These are phyloP conservation scores for Lagenidium sp. DNA, from an alignment of 352 stramenopile species.

Conservation along the genomic window DNA sequence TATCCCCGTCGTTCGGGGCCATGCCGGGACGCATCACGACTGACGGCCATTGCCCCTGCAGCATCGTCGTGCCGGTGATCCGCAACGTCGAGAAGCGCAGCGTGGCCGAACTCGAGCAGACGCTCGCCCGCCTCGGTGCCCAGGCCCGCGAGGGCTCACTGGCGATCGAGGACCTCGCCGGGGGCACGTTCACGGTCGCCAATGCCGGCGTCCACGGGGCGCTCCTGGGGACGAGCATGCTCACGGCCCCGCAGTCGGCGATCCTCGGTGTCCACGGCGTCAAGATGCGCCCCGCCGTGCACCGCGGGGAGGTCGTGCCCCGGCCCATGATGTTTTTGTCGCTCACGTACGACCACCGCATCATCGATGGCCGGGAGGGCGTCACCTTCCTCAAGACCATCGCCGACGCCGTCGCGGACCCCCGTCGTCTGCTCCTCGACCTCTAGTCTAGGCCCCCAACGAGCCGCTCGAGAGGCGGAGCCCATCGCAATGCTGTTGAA, in stretches of 20 bases:
- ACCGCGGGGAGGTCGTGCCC: conserved; percentile 91
- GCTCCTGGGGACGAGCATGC: conserved; percentile 98
- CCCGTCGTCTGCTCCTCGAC: conserved; percentile 86
- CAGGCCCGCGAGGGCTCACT: conserved; percentile 58
- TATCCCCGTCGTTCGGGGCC: no score
- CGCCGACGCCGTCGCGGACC: conserved; percentile 96
- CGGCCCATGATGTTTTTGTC: conserved; percentile 99
- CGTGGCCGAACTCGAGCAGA: conserved; percentile 96
- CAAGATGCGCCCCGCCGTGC: conserved; percentile 93
- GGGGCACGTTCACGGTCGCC: conserved; percentile 98
- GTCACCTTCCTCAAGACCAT: conserved; percentile 99
- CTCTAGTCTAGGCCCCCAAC: conserved; percentile 48
- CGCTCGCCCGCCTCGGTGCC: conserved; percentile 86
- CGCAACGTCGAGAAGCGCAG: conserved; percentile 95
- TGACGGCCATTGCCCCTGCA: conserved; percentile 15
- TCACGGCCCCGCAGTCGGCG: conserved; percentile 96
- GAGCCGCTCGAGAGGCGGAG: no score
- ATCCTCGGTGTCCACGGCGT: conserved; percentile 98
- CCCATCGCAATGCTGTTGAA: conserved; percentile 3
- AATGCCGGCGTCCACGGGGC: conserved; percentile 97
- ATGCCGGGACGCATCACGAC: no score
- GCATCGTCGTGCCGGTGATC: conserved; percentile 98
- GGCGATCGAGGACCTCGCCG: conserved; percentile 91
- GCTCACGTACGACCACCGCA: conserved; percentile 98
- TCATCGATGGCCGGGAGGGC: conserved; percentile 98